Base-by-base conservation (phyloP, 2,329 filamentous ascomycete genomes). In the Neofusicoccum kwambonambiense region DNA sequence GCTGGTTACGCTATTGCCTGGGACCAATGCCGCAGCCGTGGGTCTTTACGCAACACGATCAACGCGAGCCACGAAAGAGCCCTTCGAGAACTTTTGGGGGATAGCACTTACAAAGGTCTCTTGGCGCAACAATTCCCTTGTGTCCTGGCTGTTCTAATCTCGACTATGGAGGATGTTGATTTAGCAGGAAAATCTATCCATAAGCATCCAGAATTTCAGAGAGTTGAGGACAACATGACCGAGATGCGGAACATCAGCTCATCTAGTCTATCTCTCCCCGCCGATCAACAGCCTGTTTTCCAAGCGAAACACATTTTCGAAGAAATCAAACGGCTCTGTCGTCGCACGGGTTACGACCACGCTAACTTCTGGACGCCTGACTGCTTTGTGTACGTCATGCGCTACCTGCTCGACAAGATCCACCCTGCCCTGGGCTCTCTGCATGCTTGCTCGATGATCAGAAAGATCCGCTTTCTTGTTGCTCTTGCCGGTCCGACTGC, bases 281-380 rank as follows among this genome's bases (percentile, higher is more conserved):
- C 89, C 11, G 91, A 90, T 64, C 93, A 97, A 69, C 93, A 98
- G 71, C 95, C 95, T 3, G 89, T 87, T 62, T 98, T 97, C 78
- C 89, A 86, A 69, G 89, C 89, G 34, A 92, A 89, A 69, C 90
- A 90, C 70, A 82, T 99, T 3, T 81, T 89, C 11, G 86, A 89
- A 67, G 88, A 95, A 71, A 83, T 98, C 22, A 84, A 90, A 13
- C 87, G 92, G 64, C 79, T 98, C n/a, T 96, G 91, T 72, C 86
- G 86, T 68, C 85, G 89, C 51, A 90, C 89, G 2, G 85, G 87
- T 19, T 87, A 87, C 69, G 86, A 92, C 52, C 78, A 87, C 44
- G 78, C 80, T 61, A 83, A 77, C 4, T 82, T 96, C 12, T 97
- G 92, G 91, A 91, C 88, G 0, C 86, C 92, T 5, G 84, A 90